These are phyloP conservation scores for Aspergillus sparsus DNA, from an alignment of 495 filamentous ascomycete species.

Conservation along the genomic window DNA sequence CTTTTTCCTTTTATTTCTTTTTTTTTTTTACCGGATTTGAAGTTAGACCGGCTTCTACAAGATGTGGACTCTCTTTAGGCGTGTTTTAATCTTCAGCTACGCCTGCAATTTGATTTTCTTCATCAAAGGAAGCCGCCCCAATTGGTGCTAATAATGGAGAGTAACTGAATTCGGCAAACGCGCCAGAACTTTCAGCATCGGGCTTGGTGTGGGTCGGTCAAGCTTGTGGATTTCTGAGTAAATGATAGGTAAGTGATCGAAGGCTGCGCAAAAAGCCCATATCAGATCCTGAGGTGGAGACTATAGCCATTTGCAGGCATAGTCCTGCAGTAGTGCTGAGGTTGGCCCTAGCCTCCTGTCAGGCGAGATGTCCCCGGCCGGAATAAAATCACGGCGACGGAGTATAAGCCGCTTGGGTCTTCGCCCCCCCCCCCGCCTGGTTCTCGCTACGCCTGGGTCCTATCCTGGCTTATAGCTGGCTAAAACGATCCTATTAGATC, in stretches of 20 bases:
- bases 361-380: not conserved
- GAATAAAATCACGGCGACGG: not conserved
- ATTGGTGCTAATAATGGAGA: not conserved
- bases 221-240: not conserved
- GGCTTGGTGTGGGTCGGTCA: conserved; percentile 7
- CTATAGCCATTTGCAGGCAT: not conserved
- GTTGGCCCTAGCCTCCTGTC: not conserved
- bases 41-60: not conserved
- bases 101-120: not conserved
- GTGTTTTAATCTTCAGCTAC: not conserved
- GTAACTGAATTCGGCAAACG: not conserved
- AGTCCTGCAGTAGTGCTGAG: conserved; percentile 7
- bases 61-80: not conserved
- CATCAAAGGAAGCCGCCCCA: too few species aligned
- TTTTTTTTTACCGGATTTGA: not conserved
- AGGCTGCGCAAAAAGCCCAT: too few species aligned
- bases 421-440: not conserved
- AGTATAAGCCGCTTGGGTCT: not conserved
- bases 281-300: not conserved
- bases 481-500: too few species aligned
- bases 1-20: conserved; percentile 1
- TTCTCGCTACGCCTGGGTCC: not conserved
- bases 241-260: too few species aligned
- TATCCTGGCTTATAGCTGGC: too few species aligned
- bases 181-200: not conserved